Conservation (phyloP, 306 rosid genomes). For the Acacia acuminata region DNA sequence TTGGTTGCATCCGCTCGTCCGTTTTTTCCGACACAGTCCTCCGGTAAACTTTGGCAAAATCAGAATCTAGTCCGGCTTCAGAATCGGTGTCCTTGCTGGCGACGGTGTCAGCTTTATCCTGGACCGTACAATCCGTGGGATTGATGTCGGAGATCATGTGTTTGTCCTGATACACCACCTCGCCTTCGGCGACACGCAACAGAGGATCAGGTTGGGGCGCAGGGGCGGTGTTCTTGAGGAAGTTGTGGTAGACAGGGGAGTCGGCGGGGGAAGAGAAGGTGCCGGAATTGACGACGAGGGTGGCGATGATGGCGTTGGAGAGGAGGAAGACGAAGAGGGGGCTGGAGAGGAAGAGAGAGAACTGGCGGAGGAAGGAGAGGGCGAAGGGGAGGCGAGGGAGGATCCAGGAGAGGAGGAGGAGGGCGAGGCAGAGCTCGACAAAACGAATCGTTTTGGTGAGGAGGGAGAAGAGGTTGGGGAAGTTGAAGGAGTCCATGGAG, state of each 20-base stretch:
- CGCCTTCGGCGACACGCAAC: not conserved
- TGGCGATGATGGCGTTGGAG: constrained; percentile 73
- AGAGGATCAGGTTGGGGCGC: constrained; percentile 1
- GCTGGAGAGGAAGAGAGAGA: constrained; percentile 43
- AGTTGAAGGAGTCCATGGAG: constrained; percentile 42
- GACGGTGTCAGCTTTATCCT: not conserved
- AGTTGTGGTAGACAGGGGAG: constrained; percentile 32
- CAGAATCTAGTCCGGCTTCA: constrained; percentile 21
- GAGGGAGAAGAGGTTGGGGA: constrained; percentile 39
- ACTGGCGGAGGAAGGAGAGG: constrained; percentile 40
- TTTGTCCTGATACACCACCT: constrained; percentile 62
- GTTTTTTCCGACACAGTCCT: constrained; percentile 61
- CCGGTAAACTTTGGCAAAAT: constrained; percentile 26
- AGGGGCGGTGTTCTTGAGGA: constrained; percentile 8
- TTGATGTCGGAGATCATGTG: constrained; percentile 50
- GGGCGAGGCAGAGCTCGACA: constrained; percentile 39
- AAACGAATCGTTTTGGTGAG: constrained; percentile 56
- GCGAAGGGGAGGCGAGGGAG: constrained; percentile 69
- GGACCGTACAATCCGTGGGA: not conserved
- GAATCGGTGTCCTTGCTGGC: not conserved
- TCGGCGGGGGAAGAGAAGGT: constrained; percentile 5
- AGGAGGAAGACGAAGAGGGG: constrained; percentile 79
- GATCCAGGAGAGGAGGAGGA: constrained; percentile 56
- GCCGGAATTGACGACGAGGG: constrained; percentile 61
- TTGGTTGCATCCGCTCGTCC: not conserved